Evolutionary conservation across 2,329 filamentous ascomycete species (phyloP), one percentile per base, ranked within the genome.

Genomic region (Penicillium glabrum): DNA sequence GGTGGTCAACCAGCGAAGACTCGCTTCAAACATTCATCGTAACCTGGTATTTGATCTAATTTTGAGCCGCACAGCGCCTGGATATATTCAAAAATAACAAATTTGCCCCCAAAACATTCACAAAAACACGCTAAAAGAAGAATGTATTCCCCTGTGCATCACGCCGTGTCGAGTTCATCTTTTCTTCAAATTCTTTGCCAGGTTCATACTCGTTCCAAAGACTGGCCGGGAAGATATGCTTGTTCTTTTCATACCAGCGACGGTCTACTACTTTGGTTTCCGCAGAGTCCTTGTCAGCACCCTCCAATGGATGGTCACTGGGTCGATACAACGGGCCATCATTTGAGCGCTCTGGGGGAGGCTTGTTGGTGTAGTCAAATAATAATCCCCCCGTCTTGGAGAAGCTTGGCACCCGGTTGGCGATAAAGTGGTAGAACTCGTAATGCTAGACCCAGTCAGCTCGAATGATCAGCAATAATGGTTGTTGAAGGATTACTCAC

Each of bases 211-310:
- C 90, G 67, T 93, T 91, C 95, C 95, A 99, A 46, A 93, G 84
- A 71, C 91, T 98, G 21, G 93, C 93, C 0, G 95, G 95, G 72
- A 93, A 99, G 56, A 99, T 98, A 75, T 99, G 95, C 77, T 98
- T 99, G 73, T 98, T 97, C 69, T 88, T 86, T 79, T 97, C 92
- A 73, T 97, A 99, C 95, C 95, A 99, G 58, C 95, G 82, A 58
- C 95, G 84, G 77, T 99, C 93, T 4, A 99, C 93, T 3, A 99
- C 93, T 72, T 97, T 98, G 3, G 93, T 98, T 60, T 89, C 77
- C 3, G 83, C 83, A 1, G 93, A 87, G 66, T 98, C 93, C 60
- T 95, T 89, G 41, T 81, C 75, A 26, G 82, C 86, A 14, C 93
- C 93, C 77, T 97, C 93, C 13, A 88, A 82, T 52, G 82, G 80